Evolutionary conservation across 495 filamentous ascomycete genomes (phyloP), one percentile per base, ranked within the genome.

Genomic region (Annulohypoxylon maeteangense): DNA sequence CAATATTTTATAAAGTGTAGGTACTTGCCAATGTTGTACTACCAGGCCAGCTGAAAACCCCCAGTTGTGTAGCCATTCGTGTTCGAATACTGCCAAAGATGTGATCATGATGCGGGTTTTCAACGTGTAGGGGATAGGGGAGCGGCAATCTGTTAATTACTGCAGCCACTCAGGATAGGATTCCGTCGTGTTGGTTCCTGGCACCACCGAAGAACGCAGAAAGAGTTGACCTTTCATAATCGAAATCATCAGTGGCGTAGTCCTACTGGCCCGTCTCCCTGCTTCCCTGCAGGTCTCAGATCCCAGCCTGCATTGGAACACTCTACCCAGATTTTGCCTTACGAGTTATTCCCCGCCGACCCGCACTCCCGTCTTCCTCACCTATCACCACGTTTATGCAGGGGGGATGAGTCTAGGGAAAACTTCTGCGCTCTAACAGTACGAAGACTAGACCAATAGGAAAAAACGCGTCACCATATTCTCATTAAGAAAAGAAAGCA

Each of bases 301-400:
- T 73, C 32, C 40, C 11, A 34, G 54, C 67, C 25, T 54, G 60
- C 67, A 64, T 53, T 69, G 60, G 67, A 45, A 29, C 47, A 23
- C 22, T 48, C 44, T 31, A 58, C 55, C 47, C 29, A 58, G 51
- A 63, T 58, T 69, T 73, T 60, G 55, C 56, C 65, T 58, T 69
- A 22, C 55, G 36, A 58, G 44, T 61, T 55, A 36, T 62, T 66
- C 70, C 65, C 65, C 62, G 50, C 51, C n/a, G 54, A 55, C 29
- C 50, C 50, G 29, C 50, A 8, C 5, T 57, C 60, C 70, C 67
- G 53, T 48, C 40, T 44, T 56, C 60, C 44, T 31, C 50, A 54
- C 68, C 51, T 51, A 66, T 71, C 68, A 70, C 59, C 67, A 66
- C 45, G 31, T 63, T 58, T 38, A 66, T 66, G 62, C 68, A 67